A percentile compares a stretch with the other conserved stretches of the same genome.
These are phyloP conservation scores for Pseudogymnoascus pannorum DNA, from an alignment of 2,329 filamentous ascomycete species.

Conservation along the genomic window DNA sequence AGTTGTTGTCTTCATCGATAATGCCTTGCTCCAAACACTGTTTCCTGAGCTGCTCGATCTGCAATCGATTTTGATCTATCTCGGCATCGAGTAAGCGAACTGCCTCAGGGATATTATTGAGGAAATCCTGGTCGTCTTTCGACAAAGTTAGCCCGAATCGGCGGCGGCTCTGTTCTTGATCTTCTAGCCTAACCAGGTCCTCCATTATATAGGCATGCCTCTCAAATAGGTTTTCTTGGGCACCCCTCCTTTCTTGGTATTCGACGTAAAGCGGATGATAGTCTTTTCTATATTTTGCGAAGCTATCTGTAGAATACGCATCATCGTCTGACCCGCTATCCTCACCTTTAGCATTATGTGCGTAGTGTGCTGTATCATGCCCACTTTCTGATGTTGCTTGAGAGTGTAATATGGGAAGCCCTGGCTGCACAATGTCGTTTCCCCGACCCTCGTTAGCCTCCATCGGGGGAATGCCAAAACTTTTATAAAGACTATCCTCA, in stretches of 20 bases:
- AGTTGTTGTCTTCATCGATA: slow-evolving; percentile 18
- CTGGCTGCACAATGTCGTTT: background rate
- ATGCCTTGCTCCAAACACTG: slow-evolving; percentile 17
- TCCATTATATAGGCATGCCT: slow-evolving; percentile 13
- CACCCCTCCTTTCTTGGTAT: slow-evolving; percentile 13
- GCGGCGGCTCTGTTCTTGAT: slow-evolving; percentile 9
- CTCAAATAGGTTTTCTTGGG: slow-evolving; percentile 19
- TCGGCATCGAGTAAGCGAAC: slow-evolving; percentile 11
- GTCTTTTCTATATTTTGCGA: background rate
- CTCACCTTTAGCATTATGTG: background rate
- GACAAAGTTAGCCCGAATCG: slow-evolving; percentile 10
- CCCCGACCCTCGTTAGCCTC: background rate
- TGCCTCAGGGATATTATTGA: slow-evolving; percentile 14
- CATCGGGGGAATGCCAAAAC: background rate
- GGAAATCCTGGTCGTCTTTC: slow-evolving; percentile 16
- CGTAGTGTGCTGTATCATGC: background rate
- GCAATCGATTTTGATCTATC: slow-evolving; percentile 10
- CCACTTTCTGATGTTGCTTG: background rate
- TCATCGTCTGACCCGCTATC: background rate
- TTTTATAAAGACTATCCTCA: background rate
- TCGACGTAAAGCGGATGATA: slow-evolving; percentile 18
- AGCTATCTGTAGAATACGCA: background rate
- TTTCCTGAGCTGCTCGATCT: slow-evolving; percentile 11
- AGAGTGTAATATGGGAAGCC: slow-evolving; percentile 1
- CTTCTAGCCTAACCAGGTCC: slow-evolving; percentile 15